phyloP scores from a whole-genome alignment of 257 asterid genomes.

The Linderniella brevidens region DNA sequence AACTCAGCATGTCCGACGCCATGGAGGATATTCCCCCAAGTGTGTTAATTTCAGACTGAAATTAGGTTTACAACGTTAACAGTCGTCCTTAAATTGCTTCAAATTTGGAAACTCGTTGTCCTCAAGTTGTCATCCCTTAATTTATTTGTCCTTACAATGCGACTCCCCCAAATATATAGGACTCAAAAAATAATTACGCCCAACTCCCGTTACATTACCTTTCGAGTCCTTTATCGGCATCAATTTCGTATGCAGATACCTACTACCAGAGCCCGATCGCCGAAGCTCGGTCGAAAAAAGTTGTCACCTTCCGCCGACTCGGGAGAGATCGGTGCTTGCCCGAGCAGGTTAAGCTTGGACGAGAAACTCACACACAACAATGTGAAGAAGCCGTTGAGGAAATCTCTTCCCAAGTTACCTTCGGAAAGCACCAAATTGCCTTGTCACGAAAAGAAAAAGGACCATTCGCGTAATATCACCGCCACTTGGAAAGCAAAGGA shows the following conservation, averaged over 20 bases:
- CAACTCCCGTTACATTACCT: conserved; percentile 6
- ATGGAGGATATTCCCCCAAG: no score
- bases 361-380: conserved; percentile 26
- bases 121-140: no score
- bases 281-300: conserved; percentile 82
- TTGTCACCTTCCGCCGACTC: conserved; percentile 26
- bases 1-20: no score
- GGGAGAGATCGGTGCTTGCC: conserved; percentile 33
- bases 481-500: conserved; percentile 19
- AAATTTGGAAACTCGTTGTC: no score
- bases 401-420: conserved; percentile 78
- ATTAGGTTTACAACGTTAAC: no score
- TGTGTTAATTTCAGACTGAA: no score
- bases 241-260: conserved; percentile 44
- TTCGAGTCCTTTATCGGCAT: neutral
- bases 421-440: conserved; percentile 43
- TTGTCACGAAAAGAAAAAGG: conserved; percentile 21
- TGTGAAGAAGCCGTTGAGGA: conserved; percentile 50
- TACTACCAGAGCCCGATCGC: conserved; percentile 75
- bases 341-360: conserved; percentile 54
- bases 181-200: neutral
- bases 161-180: neutral
- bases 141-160: no score
- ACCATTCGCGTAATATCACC: conserved; percentile 20
- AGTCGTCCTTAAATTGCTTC: no score